Conservation (phyloP, 257 asterid species). For the Hygrophila difformis region DNA sequence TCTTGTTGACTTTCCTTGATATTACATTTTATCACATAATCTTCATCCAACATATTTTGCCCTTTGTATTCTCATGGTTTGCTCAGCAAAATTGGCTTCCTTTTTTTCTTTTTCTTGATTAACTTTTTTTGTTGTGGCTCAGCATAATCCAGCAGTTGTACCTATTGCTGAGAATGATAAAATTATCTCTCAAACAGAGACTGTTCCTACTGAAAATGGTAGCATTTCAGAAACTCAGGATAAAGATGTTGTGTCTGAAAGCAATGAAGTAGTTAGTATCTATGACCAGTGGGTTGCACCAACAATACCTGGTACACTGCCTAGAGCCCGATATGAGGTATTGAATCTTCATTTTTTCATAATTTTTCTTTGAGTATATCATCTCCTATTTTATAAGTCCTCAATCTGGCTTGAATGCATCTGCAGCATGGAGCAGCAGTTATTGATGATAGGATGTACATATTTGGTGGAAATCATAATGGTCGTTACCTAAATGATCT, state of each 20-base stretch:
- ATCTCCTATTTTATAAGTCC: neutral
- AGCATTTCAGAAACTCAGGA: conserved; percentile 60
- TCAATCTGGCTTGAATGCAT: conserved; percentile 17
- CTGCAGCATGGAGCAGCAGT: conserved; percentile 92
- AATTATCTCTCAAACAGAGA: conserved; percentile 37
- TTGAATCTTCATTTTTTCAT: conserved; percentile 6
- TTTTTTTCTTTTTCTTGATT: neutral
- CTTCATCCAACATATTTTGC: conserved; percentile 2
- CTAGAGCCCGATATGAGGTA: conserved; percentile 86
- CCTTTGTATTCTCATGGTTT: conserved; percentile 10
- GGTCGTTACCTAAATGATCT: conserved; percentile 94
- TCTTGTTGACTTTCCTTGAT: neutral
- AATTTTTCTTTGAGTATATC: conserved; percentile 4
- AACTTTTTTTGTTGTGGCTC: conserved; percentile 24
- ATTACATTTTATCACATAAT: neutral
- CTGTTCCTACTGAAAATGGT: conserved; percentile 65
- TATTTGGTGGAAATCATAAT: conserved; percentile 92
- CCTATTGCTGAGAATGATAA: conserved; percentile 52
- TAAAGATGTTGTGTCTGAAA: conserved; percentile 69
- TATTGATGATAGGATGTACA: conserved; percentile 80
- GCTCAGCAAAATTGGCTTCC: conserved; percentile 5
- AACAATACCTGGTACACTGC: conserved; percentile 60
- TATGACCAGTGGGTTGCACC: conserved; percentile 92
- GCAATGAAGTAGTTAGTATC: conserved; percentile 48
- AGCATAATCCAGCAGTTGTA: conserved; percentile 52